A percentile compares a stretch with the other conserved stretches of the same genome.
These are phyloP conservation scores for sweet orange (Citrus sinensis) DNA, from an alignment of 345 rosid genomes.

Conservation along the genomic window DNA sequence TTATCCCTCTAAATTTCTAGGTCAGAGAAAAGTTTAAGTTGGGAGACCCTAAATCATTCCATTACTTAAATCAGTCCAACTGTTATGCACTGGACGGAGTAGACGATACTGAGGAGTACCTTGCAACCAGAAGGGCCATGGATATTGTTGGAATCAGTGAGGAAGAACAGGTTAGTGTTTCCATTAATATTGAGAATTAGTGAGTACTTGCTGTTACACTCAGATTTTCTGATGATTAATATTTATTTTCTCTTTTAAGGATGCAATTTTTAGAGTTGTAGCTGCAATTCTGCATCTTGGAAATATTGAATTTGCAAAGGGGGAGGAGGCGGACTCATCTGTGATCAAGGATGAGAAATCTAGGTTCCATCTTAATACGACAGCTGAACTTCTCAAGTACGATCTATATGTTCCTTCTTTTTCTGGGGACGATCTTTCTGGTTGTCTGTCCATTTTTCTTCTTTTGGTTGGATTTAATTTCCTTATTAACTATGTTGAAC, in stretches of 20 bases:
- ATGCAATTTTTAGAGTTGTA: conserved; percentile 89
- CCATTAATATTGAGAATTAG: conserved; percentile 14
- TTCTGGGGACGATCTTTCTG: conserved; percentile 13
- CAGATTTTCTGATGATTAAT: conserved; percentile 20
- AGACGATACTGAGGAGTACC: conserved; percentile 84
- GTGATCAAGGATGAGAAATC: conserved; percentile 89
- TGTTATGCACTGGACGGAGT: conserved; percentile 83
- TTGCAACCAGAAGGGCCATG: conserved; percentile 98
- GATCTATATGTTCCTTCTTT: conserved; percentile 18
- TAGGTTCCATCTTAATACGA: conserved; percentile 69
- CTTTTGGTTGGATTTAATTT: conserved; percentile 17
- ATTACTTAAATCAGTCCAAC: conserved; percentile 87
- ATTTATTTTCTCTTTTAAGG: conserved; percentile 47
- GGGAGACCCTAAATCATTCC: conserved; percentile 64
- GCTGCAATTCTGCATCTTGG: conserved; percentile 97
- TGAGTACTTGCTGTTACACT: conserved; percentile 12
- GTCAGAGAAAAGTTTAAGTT: conserved; percentile 80
- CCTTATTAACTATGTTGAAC: conserved; percentile 14
- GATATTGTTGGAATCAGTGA: conserved; percentile 96
- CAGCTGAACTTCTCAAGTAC: conserved; percentile 93
- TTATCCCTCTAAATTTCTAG: conserved; percentile 37
- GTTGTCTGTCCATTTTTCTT: neutral
- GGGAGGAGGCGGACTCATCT: conserved; percentile 86
- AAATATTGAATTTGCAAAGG: conserved; percentile 88
- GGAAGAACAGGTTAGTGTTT: conserved; percentile 83